phyloP scores from a whole-genome alignment of 768 basidiomycete genomes.

The Asterophora lycoperdoides region DNA sequence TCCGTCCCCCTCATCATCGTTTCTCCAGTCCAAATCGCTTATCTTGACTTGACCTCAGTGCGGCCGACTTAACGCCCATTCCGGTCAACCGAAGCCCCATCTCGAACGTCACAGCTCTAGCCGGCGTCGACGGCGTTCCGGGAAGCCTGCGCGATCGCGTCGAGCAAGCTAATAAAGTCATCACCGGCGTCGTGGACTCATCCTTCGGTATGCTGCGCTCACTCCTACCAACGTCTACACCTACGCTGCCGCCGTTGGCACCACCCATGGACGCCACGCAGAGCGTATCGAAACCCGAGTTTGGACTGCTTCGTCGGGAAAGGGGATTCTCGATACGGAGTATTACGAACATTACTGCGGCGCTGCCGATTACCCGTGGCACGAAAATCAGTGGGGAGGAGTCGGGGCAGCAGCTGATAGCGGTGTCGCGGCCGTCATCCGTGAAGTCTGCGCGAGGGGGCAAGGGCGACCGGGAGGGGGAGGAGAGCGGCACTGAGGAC shows the following conservation, averaged over 20 bases:
- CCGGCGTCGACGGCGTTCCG: slow-evolving; percentile 42
- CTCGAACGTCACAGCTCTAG: slow-evolving; percentile 40
- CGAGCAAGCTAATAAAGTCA: slow-evolving; percentile 80
- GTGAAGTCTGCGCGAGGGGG: slow-evolving; percentile 28
- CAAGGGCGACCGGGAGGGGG: slow-evolving; percentile 32
- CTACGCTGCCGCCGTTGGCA: slow-evolving; percentile 20
- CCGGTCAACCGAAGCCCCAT: slow-evolving; percentile 57
- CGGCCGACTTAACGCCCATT: slow-evolving; percentile 79
- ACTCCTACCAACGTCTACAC: slow-evolving; percentile 51
- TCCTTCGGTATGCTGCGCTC: slow-evolving; percentile 85
- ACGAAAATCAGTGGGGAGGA: slow-evolving; percentile 31
- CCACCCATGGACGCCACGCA: slow-evolving; percentile 13
- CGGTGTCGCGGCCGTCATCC: slow-evolving; percentile 41
- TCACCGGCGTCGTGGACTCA: slow-evolving; percentile 84
- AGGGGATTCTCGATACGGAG: slow-evolving; percentile 82
- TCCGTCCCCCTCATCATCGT: slow-evolving; percentile 1
- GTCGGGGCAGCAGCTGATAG: slow-evolving; percentile 43
- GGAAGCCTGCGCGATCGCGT: slow-evolving; percentile 66
- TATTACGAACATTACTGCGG: slow-evolving; percentile 56
- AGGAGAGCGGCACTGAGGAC: slow-evolving; percentile 26
- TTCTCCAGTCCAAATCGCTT: neutral
- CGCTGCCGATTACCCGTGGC: slow-evolving; percentile 53
- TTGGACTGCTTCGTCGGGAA: slow-evolving; percentile 69
- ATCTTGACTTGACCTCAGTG: slow-evolving; percentile 35
- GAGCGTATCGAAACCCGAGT: slow-evolving; percentile 40